Base-by-base conservation (phyloP, 2,329 filamentous ascomycete species). In the Fusarium sp. region DNA sequence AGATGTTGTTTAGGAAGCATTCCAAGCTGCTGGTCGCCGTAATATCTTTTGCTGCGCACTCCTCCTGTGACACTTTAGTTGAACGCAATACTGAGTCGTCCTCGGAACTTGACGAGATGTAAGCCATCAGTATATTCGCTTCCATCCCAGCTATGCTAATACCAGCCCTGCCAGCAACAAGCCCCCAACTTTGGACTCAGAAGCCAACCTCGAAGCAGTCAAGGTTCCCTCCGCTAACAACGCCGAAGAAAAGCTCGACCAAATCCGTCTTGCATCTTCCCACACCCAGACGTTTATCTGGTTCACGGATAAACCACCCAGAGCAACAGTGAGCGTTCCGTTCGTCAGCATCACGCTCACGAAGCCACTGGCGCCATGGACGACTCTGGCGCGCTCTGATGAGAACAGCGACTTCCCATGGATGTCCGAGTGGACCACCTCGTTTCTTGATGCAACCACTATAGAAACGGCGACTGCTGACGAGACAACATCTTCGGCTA, bases 291-390 rank as follows among this genome's bases (percentile, higher is more conserved):
- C 43, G 14, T 15, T 35, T 44, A 19, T 13, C 10, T 15, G n/a
- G 17, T 17, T 23, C 33, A 37, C 29, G 3, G 17, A 35, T 8
- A 9, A 17, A n/a, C 8, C 25, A n/a, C 17, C n/a, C 11, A 36
- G 14, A 8, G 25, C 45, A 1, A 25, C 31, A 7, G 13, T 19
- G 4, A 41, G 6, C 10, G 38, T 55, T n/a, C n/a, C 60, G 1
- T 29, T 45, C 11, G 35, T 42, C 15, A 19, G 15, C 2, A 49
- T 55, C 9, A 56, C 49, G 10, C 38, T 38, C 10, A 51, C 59
- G 3, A n/a, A 33, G 19, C 25, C 45, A 1, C 13, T 15, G 0
- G n/a, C 38, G 4, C 17, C 23, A 6, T 53, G 45, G 32, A 37
- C 49, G 17, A 54, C 45, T 31, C 29, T 59, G 4, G 32, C 39